Percentiles rank a stretch among this genome's conserved stretches.
phyloP scores from a whole-genome alignment of 805 yeast genomes.

The Zygoascus biomembranicola region DNA sequence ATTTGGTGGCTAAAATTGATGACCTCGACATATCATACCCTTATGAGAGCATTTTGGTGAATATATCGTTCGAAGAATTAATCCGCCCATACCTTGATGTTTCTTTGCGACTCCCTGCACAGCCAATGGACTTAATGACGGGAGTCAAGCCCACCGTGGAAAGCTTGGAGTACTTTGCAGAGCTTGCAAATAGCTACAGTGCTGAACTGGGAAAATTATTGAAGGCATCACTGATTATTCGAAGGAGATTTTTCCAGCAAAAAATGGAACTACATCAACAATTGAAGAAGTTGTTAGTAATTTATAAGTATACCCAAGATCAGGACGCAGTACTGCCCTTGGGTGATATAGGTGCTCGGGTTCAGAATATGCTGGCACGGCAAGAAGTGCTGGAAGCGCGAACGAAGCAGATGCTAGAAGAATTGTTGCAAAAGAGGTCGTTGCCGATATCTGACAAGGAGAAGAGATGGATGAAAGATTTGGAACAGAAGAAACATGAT shows the following conservation, averaged over 20 bases:
- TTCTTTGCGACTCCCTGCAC: not conserved
- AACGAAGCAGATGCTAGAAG: constrained; percentile 23
- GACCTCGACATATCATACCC: not conserved
- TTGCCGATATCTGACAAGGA: constrained; percentile 35
- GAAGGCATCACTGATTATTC: constrained; percentile 30
- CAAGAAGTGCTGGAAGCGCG: constrained; percentile 30
- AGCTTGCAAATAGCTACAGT: constrained; percentile 17
- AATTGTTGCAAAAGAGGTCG: constrained; percentile 23
- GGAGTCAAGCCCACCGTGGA: constrained; percentile 21
- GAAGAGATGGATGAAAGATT: constrained; percentile 38
- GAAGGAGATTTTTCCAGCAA: constrained; percentile 33
- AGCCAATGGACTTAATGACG: not conserved
- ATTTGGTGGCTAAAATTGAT: not conserved
- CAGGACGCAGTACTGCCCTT: not conserved
- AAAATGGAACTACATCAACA: constrained; percentile 37
- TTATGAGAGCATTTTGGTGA: not conserved
- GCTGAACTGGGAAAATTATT: constrained; percentile 24
- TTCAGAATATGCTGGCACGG: constrained; percentile 23
- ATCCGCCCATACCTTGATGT: constrained; percentile 4
- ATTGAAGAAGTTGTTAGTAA: constrained; percentile 17
- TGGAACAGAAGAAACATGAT: constrained; percentile 29
- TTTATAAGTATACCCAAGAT: not conserved
- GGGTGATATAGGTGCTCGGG: constrained; percentile 7
- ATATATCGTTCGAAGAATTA: constrained; percentile 2
- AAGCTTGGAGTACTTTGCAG: constrained; percentile 18